Conservation (phyloP, 768 basidiomycete genomes). For the Kwoniella dendrophila region DNA sequence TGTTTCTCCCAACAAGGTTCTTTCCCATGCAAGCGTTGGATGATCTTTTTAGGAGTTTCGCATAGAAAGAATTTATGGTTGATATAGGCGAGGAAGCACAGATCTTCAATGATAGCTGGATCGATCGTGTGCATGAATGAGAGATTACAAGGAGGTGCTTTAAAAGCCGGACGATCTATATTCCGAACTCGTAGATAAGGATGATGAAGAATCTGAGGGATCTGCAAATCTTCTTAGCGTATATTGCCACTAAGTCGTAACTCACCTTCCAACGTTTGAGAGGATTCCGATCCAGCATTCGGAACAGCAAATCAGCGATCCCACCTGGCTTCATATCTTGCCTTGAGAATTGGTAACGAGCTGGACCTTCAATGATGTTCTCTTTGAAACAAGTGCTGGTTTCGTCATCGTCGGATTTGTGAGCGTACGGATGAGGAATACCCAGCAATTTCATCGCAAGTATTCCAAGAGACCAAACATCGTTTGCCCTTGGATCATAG, state of each 20-base stretch:
- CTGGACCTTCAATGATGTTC: constrained; percentile 28
- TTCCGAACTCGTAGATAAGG: constrained; percentile 33
- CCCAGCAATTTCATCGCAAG: constrained; percentile 44
- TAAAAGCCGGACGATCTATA: constrained; percentile 24
- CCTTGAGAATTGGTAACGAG: not conserved
- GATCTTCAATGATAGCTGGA: constrained; percentile 26
- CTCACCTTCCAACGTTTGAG: constrained; percentile 45
- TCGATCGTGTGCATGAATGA: constrained; percentile 14
- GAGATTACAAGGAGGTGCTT: constrained; percentile 18
- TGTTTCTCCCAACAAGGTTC: constrained; percentile 44
- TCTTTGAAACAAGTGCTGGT: constrained; percentile 33
- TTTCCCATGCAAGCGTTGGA: constrained; percentile 3
- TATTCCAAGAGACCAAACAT: constrained; percentile 54
- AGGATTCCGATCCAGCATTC: constrained; percentile 45
- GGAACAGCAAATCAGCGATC: constrained; percentile 31
- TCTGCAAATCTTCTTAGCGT: constrained; percentile 24
- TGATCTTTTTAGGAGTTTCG: constrained; percentile 26
- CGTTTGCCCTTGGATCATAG: constrained; percentile 44
- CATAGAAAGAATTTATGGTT: constrained; percentile 30
- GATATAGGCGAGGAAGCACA: constrained; percentile 39
- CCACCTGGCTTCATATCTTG: constrained; percentile 21
- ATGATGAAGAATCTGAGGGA: constrained; percentile 45
- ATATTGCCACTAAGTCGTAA: not conserved
- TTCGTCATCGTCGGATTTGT: constrained; percentile 25
- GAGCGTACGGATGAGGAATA: constrained; percentile 40